phyloP scores from a whole-genome alignment of 352 stramenopile genomes.

The Phytophthora pseudosyringae region DNA sequence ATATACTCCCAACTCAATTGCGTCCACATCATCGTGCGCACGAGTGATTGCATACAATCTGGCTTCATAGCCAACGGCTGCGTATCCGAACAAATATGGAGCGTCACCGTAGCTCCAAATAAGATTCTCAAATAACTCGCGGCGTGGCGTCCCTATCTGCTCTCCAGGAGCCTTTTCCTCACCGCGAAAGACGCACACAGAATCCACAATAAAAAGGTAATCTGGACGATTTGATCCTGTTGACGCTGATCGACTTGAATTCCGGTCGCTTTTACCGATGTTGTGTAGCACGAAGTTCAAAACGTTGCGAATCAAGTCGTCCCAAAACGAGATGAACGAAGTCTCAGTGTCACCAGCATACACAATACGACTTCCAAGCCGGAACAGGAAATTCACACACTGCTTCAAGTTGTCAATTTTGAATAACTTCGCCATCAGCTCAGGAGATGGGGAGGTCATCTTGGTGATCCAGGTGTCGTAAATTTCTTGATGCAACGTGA shows the following conservation, averaged over 20 bases:
- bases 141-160: constrained; percentile 27
- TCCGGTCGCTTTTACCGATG: constrained; percentile 34
- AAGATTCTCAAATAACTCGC: constrained; percentile 33
- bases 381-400: constrained; percentile 27
- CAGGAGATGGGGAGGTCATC: constrained; percentile 25
- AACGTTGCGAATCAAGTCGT: constrained; percentile 31
- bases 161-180: constrained; percentile 25
- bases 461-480: constrained; percentile 1
- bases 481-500: not conserved
- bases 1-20: constrained; percentile 21
- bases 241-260: constrained; percentile 21
- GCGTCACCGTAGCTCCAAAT: constrained; percentile 39
- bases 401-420: constrained; percentile 22
- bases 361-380: constrained; percentile 23
- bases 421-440: constrained; percentile 36
- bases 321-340: constrained; percentile 45
- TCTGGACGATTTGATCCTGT: constrained; percentile 24
- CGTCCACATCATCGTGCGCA: constrained; percentile 8
- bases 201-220: constrained; percentile 34
- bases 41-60: constrained; percentile 29
- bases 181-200: constrained; percentile 30
- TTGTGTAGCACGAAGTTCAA: constrained; percentile 26
- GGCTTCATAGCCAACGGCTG: constrained; percentile 37
- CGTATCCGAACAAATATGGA: constrained; percentile 49
- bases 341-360: constrained; percentile 23